These are phyloP conservation scores for Kodamaea fukazawae DNA, from an alignment of 805 yeast species.

Conservation along the genomic window DNA sequence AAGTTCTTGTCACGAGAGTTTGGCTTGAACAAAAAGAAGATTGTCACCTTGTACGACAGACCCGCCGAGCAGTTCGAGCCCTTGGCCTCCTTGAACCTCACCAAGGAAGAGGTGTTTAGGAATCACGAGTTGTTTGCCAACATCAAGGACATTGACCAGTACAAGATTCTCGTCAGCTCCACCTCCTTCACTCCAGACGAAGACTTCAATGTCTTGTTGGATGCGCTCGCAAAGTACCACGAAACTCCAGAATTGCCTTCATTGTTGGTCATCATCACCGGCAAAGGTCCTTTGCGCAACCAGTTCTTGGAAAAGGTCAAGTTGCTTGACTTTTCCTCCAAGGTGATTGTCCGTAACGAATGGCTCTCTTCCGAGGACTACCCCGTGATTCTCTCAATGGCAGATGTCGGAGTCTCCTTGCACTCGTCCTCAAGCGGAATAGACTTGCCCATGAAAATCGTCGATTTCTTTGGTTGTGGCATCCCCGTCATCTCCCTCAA, in stretches of 20 bases:
- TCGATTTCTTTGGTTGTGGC: constrained; percentile 95
- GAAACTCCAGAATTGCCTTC: constrained; percentile 47
- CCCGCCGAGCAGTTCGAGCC: constrained; percentile 74
- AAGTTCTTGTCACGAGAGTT: constrained; percentile 55
- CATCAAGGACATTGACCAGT: constrained; percentile 28
- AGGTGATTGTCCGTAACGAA: constrained; percentile 56
- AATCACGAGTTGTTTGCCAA: constrained; percentile 27
- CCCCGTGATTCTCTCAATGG: constrained; percentile 67
- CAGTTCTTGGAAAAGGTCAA: constrained; percentile 49
- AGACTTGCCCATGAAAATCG: constrained; percentile 95
- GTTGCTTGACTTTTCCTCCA: constrained; percentile 40
- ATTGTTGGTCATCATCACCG: constrained; percentile 80
- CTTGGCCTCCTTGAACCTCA: constrained; percentile 25
- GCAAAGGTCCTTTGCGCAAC: constrained; percentile 83
- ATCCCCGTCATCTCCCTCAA: constrained; percentile 80
- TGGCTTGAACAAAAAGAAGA: constrained; percentile 42
- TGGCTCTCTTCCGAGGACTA: constrained; percentile 84
- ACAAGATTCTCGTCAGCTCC: constrained; percentile 74
- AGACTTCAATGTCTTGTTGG: constrained; percentile 67
- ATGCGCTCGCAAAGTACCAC: constrained; percentile 57
- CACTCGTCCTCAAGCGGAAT: constrained; percentile 91
- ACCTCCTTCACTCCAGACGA: constrained; percentile 97
- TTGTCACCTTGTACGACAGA: constrained; percentile 77
- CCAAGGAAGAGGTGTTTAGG: constrained; percentile 28
- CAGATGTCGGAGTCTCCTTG: constrained; percentile 86